Percentiles rank a stretch among this genome's conserved stretches.
Evolutionary conservation across 2,329 filamentous ascomycete species (phyloP).

Genomic region (Fusarium sp.): DNA sequence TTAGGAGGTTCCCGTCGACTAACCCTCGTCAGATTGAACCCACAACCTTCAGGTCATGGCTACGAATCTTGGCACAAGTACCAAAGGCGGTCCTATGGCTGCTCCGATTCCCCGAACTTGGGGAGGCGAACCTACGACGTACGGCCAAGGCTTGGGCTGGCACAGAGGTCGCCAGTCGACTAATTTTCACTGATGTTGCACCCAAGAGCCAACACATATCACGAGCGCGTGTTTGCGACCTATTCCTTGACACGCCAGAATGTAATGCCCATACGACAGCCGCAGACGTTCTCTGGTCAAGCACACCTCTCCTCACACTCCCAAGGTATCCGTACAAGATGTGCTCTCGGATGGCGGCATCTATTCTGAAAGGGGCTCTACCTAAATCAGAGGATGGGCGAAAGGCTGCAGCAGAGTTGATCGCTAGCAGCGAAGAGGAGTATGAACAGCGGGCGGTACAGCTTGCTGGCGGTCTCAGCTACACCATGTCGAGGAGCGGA

Average conservation of each 20-base stretch:
- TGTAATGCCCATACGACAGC: constrained; percentile 99
- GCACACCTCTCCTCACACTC: constrained; percentile 89
- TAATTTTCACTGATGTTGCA: constrained; percentile 96
- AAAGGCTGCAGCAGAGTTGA: constrained; percentile 78
- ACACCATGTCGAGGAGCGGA: constrained; percentile 58
- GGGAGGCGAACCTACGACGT: constrained; percentile 84
- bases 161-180: constrained; percentile 83
- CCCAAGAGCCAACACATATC: constrained; percentile 95
- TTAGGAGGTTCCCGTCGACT: neutral
- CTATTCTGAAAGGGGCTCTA: constrained; percentile 89
- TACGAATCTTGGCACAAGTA: constrained; percentile 86
- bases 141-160: constrained; percentile 89
- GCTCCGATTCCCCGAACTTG: constrained; percentile 93
- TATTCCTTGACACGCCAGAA: constrained; percentile 97
- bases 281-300: constrained; percentile 95
- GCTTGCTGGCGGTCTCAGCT: constrained; percentile 73
- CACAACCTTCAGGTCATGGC: constrained; percentile 94
- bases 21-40: constrained; percentile 81
- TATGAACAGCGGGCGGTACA: constrained; percentile 84
- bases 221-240: constrained; percentile 88
- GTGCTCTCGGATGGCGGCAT: constrained; percentile 98
- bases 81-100: constrained; percentile 95
- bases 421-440: constrained; percentile 80
- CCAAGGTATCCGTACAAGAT: constrained; percentile 97
- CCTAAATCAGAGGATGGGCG: constrained; percentile 77